Evolutionary conservation across 306 rosid genomes (phyloP).

Genomic region (Alnus rubra): DNA sequence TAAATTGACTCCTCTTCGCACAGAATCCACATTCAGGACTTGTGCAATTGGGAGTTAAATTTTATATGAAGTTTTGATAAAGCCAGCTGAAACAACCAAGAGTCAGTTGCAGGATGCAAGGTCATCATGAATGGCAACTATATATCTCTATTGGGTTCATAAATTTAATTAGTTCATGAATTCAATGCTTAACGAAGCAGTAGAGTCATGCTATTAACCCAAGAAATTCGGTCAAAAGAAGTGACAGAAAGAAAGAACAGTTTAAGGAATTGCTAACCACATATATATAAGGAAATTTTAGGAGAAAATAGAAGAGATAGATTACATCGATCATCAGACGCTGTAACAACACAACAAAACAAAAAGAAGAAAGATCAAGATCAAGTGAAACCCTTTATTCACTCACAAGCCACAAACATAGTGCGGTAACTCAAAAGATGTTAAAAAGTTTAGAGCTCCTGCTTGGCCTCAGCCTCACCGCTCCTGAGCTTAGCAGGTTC

Average conservation of each 20-base stretch:
- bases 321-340: not conserved
- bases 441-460: slow-evolving; percentile 40
- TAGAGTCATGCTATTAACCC: too few relatives aligned
- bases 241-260: too few relatives aligned
- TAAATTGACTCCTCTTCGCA: not conserved
- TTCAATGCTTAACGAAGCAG: too few relatives aligned
- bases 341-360: not conserved
- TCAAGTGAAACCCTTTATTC: slow-evolving; percentile 25
- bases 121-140: too few relatives aligned
- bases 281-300: not conserved
- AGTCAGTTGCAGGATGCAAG: not conserved
- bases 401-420: not conserved
- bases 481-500: slow-evolving; percentile 25
- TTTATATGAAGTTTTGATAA: not conserved
- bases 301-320: not conserved
- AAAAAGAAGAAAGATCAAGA: not conserved
- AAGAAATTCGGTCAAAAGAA: too few relatives aligned
- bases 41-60: not conserved
- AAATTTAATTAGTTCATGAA: too few relatives aligned
- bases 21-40: not conserved
- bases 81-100: not conserved
- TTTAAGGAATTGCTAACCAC: not conserved
- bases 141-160: too few relatives aligned
- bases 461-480: slow-evolving; percentile 32
- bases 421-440: not conserved